Conservation (phyloP, 2,329 filamentous ascomycete species). For the Phaeosphaeria sp. region DNA sequence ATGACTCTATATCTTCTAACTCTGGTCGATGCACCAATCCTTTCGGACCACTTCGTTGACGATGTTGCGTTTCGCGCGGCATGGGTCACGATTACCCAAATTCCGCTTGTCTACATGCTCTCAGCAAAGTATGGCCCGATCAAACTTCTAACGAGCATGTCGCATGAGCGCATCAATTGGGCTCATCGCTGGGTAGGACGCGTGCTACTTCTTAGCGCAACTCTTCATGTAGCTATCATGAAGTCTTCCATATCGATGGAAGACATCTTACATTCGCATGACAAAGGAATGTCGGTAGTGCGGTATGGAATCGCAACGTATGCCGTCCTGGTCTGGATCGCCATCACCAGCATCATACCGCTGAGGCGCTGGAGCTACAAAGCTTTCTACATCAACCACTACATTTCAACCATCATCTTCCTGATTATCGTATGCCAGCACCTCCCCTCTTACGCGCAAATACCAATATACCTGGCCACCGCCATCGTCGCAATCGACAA, state of each 20-base stretch:
- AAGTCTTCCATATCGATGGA: conserved; percentile 26
- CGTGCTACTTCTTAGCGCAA: conserved; percentile 32
- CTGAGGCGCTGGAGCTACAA: conserved; percentile 32
- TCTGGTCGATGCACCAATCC: conserved; percentile 27
- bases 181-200: conserved; percentile 33
- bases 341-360: conserved; percentile 26
- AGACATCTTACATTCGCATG: conserved; percentile 26
- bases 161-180: conserved; percentile 33
- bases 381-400: conserved; percentile 37
- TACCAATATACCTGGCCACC: conserved; percentile 27
- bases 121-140: conserved; percentile 33
- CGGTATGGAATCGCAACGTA: conserved; percentile 35
- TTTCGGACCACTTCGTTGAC: conserved; percentile 32
- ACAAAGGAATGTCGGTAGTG: conserved; percentile 26
- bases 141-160: conserved; percentile 23
- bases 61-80: conserved; percentile 40
- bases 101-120: conserved; percentile 35
- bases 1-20: conserved; percentile 16
- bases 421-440: conserved; percentile 29
- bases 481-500: conserved; percentile 26
- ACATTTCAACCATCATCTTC: conserved; percentile 28
- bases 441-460: conserved; percentile 29
- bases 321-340: conserved; percentile 30
- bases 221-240: conserved; percentile 34
- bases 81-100: conserved; percentile 36